Conservation (phyloP, 73 alveolate genomes). For the Blepharisma japonicum region DNA sequence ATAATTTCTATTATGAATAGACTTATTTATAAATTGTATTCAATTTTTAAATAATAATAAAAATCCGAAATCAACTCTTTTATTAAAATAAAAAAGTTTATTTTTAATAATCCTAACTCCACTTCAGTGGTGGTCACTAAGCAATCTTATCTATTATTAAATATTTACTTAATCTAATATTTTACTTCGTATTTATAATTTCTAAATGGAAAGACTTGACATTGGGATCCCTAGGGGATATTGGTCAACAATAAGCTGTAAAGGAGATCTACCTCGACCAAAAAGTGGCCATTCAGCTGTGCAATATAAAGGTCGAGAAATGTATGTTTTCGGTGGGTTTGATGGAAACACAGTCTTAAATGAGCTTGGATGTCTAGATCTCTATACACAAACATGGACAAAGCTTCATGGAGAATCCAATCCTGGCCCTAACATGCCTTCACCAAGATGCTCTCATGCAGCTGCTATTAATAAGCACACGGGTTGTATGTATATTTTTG, state of each 20-base stretch:
- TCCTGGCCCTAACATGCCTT: neutral
- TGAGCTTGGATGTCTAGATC: constrained; percentile 17
- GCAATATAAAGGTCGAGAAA: neutral
- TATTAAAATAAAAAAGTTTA: too few relatives aligned
- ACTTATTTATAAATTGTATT: too few relatives aligned
- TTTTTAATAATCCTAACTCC: too few relatives aligned
- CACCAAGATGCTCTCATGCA: constrained; percentile 28
- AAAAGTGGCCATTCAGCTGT: constrained; percentile 31
- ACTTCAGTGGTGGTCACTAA: too few relatives aligned
- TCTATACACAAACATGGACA: neutral
- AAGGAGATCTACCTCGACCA: constrained; percentile 15
- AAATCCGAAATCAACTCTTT: too few relatives aligned
- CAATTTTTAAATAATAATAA: too few relatives aligned
- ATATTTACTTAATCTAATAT: too few relatives aligned
- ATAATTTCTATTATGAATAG: too few relatives aligned
- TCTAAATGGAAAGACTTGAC: constrained; percentile 2
- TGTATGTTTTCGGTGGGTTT: constrained; percentile 26
- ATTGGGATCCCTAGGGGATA: neutral
- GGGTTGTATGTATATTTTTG: constrained; percentile 13
- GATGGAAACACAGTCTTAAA: constrained; percentile 25
- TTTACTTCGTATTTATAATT: too few relatives aligned
- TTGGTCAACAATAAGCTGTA: neutral
- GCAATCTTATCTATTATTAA: too few relatives aligned
- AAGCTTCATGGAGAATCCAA: neutral
- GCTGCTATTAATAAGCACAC: constrained; percentile 24